Conservation (phyloP, 106 monocot genomes). For the Vanilla planifolia region DNA sequence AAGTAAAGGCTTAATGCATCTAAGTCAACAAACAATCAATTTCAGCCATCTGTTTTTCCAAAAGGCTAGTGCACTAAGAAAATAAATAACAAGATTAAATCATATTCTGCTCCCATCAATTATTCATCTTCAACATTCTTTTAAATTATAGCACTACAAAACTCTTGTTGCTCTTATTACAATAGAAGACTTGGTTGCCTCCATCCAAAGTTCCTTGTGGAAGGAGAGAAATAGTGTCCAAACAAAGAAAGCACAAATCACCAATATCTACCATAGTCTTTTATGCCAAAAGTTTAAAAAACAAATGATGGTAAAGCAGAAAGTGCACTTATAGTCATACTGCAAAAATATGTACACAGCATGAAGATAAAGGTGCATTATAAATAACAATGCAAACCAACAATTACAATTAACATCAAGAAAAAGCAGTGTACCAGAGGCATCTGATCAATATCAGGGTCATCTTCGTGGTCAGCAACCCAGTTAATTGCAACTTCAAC, state of each 20-base stretch:
- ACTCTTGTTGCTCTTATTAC: background rate
- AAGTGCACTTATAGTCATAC: too few species aligned
- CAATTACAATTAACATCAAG: background rate
- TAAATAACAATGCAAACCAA: background rate
- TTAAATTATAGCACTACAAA: background rate
- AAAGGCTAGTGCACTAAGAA: background rate
- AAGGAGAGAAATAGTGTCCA: background rate
- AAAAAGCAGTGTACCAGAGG: slow-evolving; percentile 58
- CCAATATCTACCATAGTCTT: too few species aligned
- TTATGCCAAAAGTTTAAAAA: too few species aligned
- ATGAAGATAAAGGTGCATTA: background rate
- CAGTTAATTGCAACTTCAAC: slow-evolving; percentile 86
- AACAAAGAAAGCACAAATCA: background rate
- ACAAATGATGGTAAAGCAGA: too few species aligned
- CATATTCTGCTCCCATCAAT: background rate
- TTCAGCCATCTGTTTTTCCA: background rate
- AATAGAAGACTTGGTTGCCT: background rate
- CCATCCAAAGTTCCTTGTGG: background rate
- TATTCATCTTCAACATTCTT: background rate
- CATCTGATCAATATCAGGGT: slow-evolving; percentile 94
- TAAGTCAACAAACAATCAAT: background rate
- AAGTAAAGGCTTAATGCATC: background rate
- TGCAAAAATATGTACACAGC: background rate
- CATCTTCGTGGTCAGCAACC: slow-evolving; percentile 92
- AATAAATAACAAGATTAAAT: background rate